phyloP scores from a whole-genome alignment of 2,329 filamentous ascomycete species.

The Metarhizium guizhouense region DNA sequence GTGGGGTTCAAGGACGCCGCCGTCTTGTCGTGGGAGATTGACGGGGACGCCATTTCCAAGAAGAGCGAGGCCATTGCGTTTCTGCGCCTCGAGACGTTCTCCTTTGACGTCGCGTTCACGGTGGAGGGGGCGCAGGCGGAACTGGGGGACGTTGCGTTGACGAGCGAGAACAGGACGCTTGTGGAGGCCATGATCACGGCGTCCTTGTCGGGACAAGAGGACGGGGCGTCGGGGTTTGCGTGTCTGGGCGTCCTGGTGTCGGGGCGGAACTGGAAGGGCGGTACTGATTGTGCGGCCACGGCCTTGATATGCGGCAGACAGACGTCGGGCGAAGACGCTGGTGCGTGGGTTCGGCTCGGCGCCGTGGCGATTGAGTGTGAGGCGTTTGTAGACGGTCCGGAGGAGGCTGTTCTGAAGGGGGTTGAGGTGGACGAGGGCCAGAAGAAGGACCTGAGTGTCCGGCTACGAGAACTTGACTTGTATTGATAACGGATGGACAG shows the following conservation, averaged over 20 bases:
- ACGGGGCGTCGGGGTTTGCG: background rate
- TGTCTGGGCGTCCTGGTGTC: constrained; percentile 17
- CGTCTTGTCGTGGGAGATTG: constrained; percentile 26
- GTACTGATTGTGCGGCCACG: constrained; percentile 14
- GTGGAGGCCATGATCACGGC: constrained; percentile 13
- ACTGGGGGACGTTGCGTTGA: constrained; percentile 11
- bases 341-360: constrained; percentile 22
- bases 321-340: constrained; percentile 18
- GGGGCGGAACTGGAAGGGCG: constrained; percentile 20
- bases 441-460: constrained; percentile 17
- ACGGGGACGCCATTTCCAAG: constrained; percentile 21
- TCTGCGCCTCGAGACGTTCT: constrained; percentile 24
- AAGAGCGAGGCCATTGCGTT: constrained; percentile 19
- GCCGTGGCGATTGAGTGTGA: constrained; percentile 18
- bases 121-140: constrained; percentile 3
- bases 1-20: constrained; percentile 24
- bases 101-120: constrained; percentile 21
- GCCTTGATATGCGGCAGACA: constrained; percentile 20
- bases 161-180: constrained; percentile 11
- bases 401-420: constrained; percentile 18
- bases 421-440: constrained; percentile 15
- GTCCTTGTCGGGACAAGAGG: constrained; percentile 1
- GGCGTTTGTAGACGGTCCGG: constrained; percentile 16
- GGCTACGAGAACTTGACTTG: constrained; percentile 25
- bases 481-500: constrained; percentile 14